These are phyloP conservation scores for Trifolium fragiferum DNA, from an alignment of 306 rosid species.

Conservation along the genomic window DNA sequence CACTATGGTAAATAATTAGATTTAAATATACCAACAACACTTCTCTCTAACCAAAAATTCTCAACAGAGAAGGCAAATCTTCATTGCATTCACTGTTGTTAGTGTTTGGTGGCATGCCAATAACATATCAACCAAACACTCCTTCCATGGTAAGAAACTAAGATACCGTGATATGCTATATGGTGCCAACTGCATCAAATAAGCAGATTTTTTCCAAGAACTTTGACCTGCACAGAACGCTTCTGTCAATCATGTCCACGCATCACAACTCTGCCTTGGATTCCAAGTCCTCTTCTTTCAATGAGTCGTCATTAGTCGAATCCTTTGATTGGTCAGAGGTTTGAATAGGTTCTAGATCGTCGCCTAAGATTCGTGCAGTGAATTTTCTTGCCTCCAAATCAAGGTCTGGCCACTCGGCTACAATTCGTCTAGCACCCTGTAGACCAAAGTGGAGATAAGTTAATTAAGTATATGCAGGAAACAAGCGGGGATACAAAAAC, in stretches of 20 bases:
- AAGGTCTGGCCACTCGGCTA: conserved; percentile 92
- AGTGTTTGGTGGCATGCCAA: conserved; percentile 39
- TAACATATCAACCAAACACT: conserved; percentile 32
- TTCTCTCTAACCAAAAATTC: conserved; percentile 40
- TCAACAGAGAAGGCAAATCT: conserved; percentile 40
- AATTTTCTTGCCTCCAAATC: conserved; percentile 86
- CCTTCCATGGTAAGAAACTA: conserved; percentile 24
- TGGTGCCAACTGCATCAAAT: conserved; percentile 25
- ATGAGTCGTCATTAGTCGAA: conserved; percentile 34
- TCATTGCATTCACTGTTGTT: conserved; percentile 37
- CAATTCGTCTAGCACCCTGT: conserved; percentile 95
- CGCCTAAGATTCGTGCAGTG: conserved; percentile 80
- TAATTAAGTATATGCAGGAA: not conserved
- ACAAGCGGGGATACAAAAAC: conserved; percentile 1
- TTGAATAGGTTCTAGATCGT: conserved; percentile 58
- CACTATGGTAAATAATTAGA: conserved; percentile 3
- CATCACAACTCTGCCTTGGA: conserved; percentile 79
- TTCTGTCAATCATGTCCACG: conserved; percentile 3
- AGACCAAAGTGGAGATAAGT: conserved; percentile 32
- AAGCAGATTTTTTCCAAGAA: conserved; percentile 11
- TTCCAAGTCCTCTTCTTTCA: conserved; percentile 61
- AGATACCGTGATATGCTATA: conserved; percentile 20
- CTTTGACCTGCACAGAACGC: not conserved
- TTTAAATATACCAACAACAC: conserved; percentile 25
- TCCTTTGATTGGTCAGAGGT: conserved; percentile 47